Percentiles rank a stretch among this genome's conserved stretches.
Conservation (phyloP, 352 stramenopile genomes). For the Phytophthora pini region DNA sequence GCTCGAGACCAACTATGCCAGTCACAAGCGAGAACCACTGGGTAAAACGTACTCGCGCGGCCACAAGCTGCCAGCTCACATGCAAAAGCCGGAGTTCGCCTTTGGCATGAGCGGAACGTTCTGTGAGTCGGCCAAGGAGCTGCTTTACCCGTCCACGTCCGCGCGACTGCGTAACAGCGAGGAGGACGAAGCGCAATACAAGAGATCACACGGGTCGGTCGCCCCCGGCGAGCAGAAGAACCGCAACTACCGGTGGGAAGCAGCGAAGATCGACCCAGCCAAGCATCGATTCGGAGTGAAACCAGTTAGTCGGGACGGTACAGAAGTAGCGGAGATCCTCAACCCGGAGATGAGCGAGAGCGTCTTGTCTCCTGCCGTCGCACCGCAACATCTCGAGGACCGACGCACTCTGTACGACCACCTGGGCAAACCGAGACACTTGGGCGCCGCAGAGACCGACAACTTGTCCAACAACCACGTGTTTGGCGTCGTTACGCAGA, state of each 20-base stretch:
- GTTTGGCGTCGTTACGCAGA: slow-evolving; percentile 66
- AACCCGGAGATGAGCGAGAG: slow-evolving; percentile 80
- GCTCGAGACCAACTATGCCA: slow-evolving; percentile 80
- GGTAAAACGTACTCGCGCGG: slow-evolving; percentile 72
- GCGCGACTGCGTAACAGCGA: slow-evolving; percentile 54
- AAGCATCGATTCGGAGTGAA: slow-evolving; percentile 79
- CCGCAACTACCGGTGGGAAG: slow-evolving; percentile 83
- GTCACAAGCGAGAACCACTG: slow-evolving; percentile 80
- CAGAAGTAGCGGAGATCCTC: slow-evolving; percentile 62
- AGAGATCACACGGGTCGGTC: slow-evolving; percentile 76
- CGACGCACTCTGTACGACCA: slow-evolving; percentile 78
- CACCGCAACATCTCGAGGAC: slow-evolving; percentile 75
- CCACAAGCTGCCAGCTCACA: slow-evolving; percentile 67
- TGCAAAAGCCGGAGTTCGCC: slow-evolving; percentile 61
- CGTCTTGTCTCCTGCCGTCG: slow-evolving; percentile 46
- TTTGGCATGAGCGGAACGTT: slow-evolving; percentile 76
- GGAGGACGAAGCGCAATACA: slow-evolving; percentile 76
- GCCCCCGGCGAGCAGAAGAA: slow-evolving; percentile 88
- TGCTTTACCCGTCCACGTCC: slow-evolving; percentile 73
- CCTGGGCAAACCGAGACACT: slow-evolving; percentile 72
- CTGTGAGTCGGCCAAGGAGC: slow-evolving; percentile 83
- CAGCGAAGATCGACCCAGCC: slow-evolving; percentile 67
- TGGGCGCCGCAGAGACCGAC: slow-evolving; percentile 48
- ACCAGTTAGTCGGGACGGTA: slow-evolving; percentile 25
- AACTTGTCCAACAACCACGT: slow-evolving; percentile 55